A percentile compares a stretch with the other conserved stretches of the same genome.
Conservation (phyloP, 768 basidiomycete genomes). For the Amanita exitialis region DNA sequence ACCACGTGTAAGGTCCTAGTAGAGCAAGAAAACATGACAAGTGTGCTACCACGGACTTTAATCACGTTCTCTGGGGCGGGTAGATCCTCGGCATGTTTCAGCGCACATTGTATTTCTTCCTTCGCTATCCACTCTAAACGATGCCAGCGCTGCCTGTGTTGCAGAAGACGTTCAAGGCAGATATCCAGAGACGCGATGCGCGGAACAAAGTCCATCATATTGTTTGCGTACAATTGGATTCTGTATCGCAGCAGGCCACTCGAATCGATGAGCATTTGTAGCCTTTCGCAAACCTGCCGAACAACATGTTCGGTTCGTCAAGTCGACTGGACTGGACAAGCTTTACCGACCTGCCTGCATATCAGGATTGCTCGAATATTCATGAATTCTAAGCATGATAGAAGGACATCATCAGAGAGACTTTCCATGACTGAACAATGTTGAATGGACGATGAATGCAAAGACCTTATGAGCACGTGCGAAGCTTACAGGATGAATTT, state of each 20-base stretch:
- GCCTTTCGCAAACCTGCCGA: not conserved
- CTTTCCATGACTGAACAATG: not conserved
- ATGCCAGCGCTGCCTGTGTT: not conserved
- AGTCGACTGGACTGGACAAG: not conserved
- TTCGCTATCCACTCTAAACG: not conserved
- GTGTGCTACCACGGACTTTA: not conserved
- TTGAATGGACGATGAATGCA: not conserved
- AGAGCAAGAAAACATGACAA: not conserved
- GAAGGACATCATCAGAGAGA: slow-evolving; percentile 1
- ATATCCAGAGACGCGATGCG: not conserved
- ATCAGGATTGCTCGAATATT: not conserved
- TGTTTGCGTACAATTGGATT: slow-evolving; percentile 8
- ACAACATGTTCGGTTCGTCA: not conserved
- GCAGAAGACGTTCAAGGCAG: not conserved
- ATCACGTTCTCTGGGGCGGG: not conserved
- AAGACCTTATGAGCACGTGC: not conserved
- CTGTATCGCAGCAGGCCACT: slow-evolving; percentile 5
- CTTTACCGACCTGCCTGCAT: not conserved
- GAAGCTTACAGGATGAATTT: not conserved
- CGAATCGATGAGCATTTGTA: not conserved
- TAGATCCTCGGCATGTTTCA: not conserved
- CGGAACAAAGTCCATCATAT: slow-evolving; percentile 7
- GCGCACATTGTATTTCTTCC: not conserved
- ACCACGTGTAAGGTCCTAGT: not conserved
- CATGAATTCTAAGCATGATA: not conserved